These are phyloP conservation scores for Pseudogymnoascus sp. DNA, from an alignment of 2,329 filamentous ascomycete species.

Conservation along the genomic window DNA sequence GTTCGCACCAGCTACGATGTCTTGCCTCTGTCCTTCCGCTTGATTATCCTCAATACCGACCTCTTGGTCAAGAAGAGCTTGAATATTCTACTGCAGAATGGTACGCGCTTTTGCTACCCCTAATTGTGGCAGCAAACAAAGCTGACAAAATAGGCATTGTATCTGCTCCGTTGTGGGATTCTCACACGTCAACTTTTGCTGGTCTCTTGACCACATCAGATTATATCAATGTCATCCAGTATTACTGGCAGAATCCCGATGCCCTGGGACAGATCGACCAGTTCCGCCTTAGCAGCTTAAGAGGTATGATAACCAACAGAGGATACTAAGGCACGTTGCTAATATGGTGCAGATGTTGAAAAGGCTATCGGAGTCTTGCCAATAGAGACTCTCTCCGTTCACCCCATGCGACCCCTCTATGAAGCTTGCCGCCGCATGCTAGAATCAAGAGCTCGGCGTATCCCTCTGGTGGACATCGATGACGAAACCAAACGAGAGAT, in stretches of 20 bases:
- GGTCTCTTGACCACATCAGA: constrained; percentile 92
- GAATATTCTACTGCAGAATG: constrained; percentile 91
- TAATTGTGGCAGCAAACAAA: constrained; percentile 1
- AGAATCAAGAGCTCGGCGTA: constrained; percentile 82
- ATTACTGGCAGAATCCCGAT: constrained; percentile 96
- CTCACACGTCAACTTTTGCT: constrained; percentile 83
- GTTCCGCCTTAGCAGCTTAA: constrained; percentile 83
- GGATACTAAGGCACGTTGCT: constrained; percentile 10
- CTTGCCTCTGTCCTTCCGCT: constrained; percentile 86
- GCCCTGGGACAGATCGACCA: constrained; percentile 85
- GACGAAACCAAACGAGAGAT: constrained; percentile 88
- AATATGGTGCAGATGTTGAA: constrained; percentile 67
- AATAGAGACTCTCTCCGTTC: constrained; percentile 92
- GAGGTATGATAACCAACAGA: constrained; percentile 52
- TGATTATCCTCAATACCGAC: constrained; percentile 92
- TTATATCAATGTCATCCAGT: constrained; percentile 98
- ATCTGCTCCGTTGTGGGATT: constrained; percentile 95
- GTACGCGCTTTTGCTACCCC: constrained; percentile 39
- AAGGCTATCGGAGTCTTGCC: constrained; percentile 84
- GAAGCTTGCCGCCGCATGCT: constrained; percentile 94
- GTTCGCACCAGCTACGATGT: constrained; percentile 97
- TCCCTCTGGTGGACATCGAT: constrained; percentile 87
- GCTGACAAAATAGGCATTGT: constrained; percentile 67
- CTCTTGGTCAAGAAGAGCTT: constrained; percentile 95
- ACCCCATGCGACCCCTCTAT: constrained; percentile 83